phyloP scores from a whole-genome alignment of 139 green algal genomes.

The Auxenochlorella pyrenoidosa region DNA sequence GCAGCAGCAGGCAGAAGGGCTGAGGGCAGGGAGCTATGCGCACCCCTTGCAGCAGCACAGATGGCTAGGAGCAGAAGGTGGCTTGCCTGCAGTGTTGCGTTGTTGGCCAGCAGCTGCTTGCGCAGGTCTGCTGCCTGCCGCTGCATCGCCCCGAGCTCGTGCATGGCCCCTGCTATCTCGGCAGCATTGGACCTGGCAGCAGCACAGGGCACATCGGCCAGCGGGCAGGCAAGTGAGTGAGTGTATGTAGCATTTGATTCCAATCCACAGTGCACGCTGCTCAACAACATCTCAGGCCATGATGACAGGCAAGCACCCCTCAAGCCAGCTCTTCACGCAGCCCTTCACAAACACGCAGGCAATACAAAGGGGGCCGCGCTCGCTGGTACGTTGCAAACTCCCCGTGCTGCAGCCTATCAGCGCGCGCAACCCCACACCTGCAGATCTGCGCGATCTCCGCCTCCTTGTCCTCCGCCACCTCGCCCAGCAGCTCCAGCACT shows the following conservation, averaged over 20 bases:
- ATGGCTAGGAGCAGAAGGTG: background rate
- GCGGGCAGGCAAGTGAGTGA: background rate
- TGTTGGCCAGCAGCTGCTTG: constrained; percentile 36
- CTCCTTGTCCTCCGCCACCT: constrained; percentile 60
- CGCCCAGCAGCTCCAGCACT: constrained; percentile 43
- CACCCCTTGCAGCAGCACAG: background rate
- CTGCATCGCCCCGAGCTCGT: constrained; percentile 63
- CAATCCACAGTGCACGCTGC: too few species aligned
- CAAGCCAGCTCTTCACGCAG: too few species aligned
- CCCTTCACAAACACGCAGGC: too few species aligned
- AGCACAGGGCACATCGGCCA: background rate
- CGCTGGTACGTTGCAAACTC: too few species aligned
- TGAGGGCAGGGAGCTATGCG: too few species aligned
- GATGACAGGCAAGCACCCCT: too few species aligned
- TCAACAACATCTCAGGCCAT: too few species aligned
- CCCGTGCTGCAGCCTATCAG: too few species aligned
- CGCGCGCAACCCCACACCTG: constrained; percentile 32
- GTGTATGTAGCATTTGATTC: too few species aligned
- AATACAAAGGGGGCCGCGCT: too few species aligned
- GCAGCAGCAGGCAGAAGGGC: background rate
- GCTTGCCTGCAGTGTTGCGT: constrained; percentile 54
- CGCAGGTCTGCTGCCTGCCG: constrained; percentile 44
- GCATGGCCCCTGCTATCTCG: constrained; percentile 66
- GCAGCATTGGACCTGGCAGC: constrained; percentile 53
- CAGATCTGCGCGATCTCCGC: constrained; percentile 59